Base-by-base conservation (phyloP, 148 eudicot species). In the Pharnaceum exiguum region DNA sequence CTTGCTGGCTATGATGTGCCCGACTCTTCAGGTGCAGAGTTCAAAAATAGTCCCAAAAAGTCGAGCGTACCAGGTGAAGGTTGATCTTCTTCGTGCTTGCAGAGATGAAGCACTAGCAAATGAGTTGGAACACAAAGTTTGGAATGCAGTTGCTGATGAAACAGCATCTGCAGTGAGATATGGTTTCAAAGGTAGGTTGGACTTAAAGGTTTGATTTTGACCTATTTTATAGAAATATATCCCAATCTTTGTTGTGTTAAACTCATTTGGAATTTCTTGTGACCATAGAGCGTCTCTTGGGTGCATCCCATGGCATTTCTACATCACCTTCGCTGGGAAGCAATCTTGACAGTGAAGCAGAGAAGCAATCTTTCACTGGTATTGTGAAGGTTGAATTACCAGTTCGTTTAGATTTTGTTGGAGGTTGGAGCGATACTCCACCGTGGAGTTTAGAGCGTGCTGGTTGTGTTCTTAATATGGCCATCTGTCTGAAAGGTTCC, bases 391-490 rank as follows among this genome's bases (percentile, higher is more conserved):
- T 93, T 61, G 95, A 93, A 62, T 73, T 93, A 72, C 99, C 96
- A 28, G 99, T 85, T 44, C 90, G 99, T 12, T 87, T 93, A 38
- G 99, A 93, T 71, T 89, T 93, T 72, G 96, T 82, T 62, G 99
- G 99, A 51, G 99, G 99, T 48, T 93, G 99, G 99, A 93, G 99
- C 60, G 99, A 93, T 79, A 93, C 99, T 44, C 99, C 99, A 45
- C 99, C 96, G 28, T 93, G 99, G 99, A 93, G 99, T 66, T 78
- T 93, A 66, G 99, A 93, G 72, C 95, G 96, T 45, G 82, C 91
- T 57, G 99, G 99, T 56, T 86, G 91, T 47, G 99, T 93, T 59
- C 72, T 93, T 31, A 93, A 93, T 74, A 88, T 93, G 96, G 96
- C 99, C 60, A 80, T 93, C 51, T 83, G 68, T 55, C 68, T 93